Conservation (phyloP, 2,329 filamentous ascomycete genomes). For the Stagonosporopsis tanaceti region DNA sequence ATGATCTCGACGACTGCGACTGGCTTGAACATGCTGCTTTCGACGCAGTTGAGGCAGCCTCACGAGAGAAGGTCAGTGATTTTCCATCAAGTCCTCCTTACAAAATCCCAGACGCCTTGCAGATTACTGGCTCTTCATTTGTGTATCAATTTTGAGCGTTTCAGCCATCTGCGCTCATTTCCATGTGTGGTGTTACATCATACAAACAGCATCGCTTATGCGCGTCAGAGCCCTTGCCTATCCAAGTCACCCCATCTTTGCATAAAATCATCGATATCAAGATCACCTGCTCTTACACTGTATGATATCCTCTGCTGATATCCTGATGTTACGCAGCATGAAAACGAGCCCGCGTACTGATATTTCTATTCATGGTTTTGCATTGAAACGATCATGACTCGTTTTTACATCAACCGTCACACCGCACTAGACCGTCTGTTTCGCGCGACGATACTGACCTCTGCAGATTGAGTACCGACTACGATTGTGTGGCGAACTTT, state of each 20-base stretch:
- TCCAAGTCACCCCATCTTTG: slow-evolving; percentile 13
- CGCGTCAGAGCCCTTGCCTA: slow-evolving; percentile 17
- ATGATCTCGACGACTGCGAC: slow-evolving; percentile 70
- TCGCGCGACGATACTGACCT: not conserved
- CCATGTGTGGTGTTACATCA: slow-evolving; percentile 21
- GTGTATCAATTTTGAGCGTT: not conserved
- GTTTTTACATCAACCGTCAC: not conserved
- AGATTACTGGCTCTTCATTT: not conserved
- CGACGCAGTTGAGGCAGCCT: slow-evolving; percentile 64
- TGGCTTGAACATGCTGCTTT: slow-evolving; percentile 66
- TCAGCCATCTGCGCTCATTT: slow-evolving; percentile 21
- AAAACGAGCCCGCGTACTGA: not conserved
- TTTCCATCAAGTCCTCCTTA: not conserved
- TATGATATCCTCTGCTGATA: not conserved
- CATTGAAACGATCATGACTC: not conserved
- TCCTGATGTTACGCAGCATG: slow-evolving; percentile 8
- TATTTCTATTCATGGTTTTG: not conserved
- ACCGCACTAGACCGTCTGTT: not conserved
- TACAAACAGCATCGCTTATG: slow-evolving; percentile 16
- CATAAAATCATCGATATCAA: slow-evolving; percentile 3
- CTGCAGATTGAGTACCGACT: slow-evolving; percentile 78
- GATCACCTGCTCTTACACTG: not conserved
- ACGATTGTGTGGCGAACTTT: slow-evolving; percentile 76
- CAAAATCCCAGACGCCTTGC: not conserved
- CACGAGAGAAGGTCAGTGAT: slow-evolving; percentile 66